Evolutionary conservation across 2,329 filamentous ascomycete genomes (phyloP), one percentile per base, ranked within the genome.

Genomic region (Colletotrichum salicis): DNA sequence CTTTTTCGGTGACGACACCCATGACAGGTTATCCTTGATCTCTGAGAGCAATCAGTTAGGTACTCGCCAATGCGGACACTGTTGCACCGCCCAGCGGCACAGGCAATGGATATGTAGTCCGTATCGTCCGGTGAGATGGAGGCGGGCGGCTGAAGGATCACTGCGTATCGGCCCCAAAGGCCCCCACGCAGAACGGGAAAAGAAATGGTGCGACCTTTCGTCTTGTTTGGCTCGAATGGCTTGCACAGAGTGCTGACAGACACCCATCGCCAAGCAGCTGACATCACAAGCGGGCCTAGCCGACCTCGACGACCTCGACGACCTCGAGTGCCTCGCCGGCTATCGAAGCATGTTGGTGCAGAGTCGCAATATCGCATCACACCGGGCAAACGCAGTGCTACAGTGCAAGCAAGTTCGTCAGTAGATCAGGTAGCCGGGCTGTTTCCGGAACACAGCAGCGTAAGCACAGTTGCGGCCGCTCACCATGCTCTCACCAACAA

Each of bases 211-310:
- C 19, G 5, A 13, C 54, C 29, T 7, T 37, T 52, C 29, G 52
- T 52, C 19, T 35, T 51, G 27, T 29, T 29, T 29, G 24, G 33
- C 6, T 13, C 51, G 51, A 15, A 4, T 29, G 22, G 51, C 35
- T 52, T 58, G 8, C 13, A 63, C 58, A 71, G 57, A 67, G 68
- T 71, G 58, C 68, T 67, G 64, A 62, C 68, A 19, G 64, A 62
- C 68, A 19, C 24, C 57, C 57, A 60, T 61, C 22, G 58, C 64
- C 58, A 71, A 67, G 64, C 51, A 37, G 59, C 58, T 71, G 64
- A 64, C 58, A 29, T 58, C 2, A 22, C n/a, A 33, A 7, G 64
- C 59, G 59, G 65, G 59, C 45, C 55, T 67, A 48, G 35, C 65
- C 59, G 60, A 31, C 65, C 59, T 59, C 48, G 56, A 56, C 65